A percentile compares a stretch with the other conserved stretches of the same genome.
Evolutionary conservation across 2,329 filamentous ascomycete species (phyloP).

Genomic region (Nigrospora oryzae): DNA sequence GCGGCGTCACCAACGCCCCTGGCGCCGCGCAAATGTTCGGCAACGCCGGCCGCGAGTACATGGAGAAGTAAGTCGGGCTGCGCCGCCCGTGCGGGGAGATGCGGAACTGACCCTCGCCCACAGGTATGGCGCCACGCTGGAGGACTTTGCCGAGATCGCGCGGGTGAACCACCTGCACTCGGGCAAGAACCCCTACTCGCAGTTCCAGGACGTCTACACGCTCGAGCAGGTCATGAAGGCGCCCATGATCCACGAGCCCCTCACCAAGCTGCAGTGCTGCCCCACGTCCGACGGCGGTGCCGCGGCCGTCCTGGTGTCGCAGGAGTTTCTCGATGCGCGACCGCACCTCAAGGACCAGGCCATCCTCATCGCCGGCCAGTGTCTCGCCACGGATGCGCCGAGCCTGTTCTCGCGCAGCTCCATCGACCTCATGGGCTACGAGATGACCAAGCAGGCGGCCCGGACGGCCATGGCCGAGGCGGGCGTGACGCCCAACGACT

Average conservation of each 20-base stretch:
- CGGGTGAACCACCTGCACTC: conserved; percentile 90
- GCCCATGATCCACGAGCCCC: conserved; percentile 71
- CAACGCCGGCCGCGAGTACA: conserved; percentile 89
- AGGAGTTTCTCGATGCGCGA: conserved; percentile 77
- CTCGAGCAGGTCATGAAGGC: conserved; percentile 71
- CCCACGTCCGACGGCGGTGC: conserved; percentile 90
- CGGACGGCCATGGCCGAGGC: conserved; percentile 67
- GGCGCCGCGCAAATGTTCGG: conserved; percentile 91
- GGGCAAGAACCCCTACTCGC: conserved; percentile 91
- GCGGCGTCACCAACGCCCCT: conserved; percentile 74
- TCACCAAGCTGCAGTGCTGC: conserved; percentile 98
- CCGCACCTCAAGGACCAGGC: conserved; percentile 77
- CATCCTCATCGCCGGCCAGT: conserved; percentile 82
- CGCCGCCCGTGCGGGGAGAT: background rate
- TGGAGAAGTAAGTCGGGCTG: conserved; percentile 62
- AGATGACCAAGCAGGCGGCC: conserved; percentile 71
- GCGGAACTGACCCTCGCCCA: conserved; percentile 1
- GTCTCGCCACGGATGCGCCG: conserved; percentile 75
- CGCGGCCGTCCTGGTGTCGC: conserved; percentile 80
- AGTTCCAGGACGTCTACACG: conserved; percentile 89
- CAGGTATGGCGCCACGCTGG: conserved; percentile 70
- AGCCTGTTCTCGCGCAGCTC: conserved; percentile 69
- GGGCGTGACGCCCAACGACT: conserved; percentile 56
- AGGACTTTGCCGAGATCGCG: conserved; percentile 92
- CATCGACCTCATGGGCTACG: conserved; percentile 84